Base-by-base conservation (phyloP, 2,329 filamentous ascomycete genomes). In the Xylaria sp. region DNA sequence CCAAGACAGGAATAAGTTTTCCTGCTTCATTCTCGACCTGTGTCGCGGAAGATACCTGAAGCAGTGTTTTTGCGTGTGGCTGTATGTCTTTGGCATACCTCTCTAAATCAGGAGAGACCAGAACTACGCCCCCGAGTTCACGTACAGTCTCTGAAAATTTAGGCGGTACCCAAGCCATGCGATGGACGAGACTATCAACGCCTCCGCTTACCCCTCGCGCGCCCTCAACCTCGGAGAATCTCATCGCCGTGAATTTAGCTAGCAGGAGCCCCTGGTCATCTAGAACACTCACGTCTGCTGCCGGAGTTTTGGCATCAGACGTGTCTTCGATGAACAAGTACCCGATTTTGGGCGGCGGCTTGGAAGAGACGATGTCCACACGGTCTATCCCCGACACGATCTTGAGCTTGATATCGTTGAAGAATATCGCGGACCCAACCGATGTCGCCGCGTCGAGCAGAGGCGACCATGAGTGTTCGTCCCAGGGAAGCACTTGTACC, bases 391-490 rank as follows among this genome's bases (percentile, higher is more conserved):
- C 60, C 21, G 65, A 55, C 3, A 58, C 64, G 11, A 83, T 83
- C 11, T 81, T 79, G 51, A 83, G 76, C 21, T 74, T 73, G 1
- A 78, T 76, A 9, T 76, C 69, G 32, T 79, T 72, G 68, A 77
- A 80, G 72, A 82, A 82, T 24, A 83, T 74, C 0, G 79, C 78
- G 0, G 81, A 82, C 1, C 80, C 81, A 3, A 83, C 76, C 0
- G 82, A 83, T 0, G 81, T 82, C 1, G 81, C 81, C 2, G 81
- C 78, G 64, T 83, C 81, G 2, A 83, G 71, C 12, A 82, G 74
- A 0, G 81, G 78, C 4, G 81, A 80, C 55, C 65, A 68, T 4
- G 61, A 68, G 34, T 36, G 4, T 17, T 53, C 45, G 24, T 64
- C 54, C 65, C 65, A 68, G 8, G 47, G 47, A 5, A 68, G 56